Evolutionary conservation across 176 grass and related monocot species (phyloP).

Genomic region (Bolboschoenus planiculmis): DNA sequence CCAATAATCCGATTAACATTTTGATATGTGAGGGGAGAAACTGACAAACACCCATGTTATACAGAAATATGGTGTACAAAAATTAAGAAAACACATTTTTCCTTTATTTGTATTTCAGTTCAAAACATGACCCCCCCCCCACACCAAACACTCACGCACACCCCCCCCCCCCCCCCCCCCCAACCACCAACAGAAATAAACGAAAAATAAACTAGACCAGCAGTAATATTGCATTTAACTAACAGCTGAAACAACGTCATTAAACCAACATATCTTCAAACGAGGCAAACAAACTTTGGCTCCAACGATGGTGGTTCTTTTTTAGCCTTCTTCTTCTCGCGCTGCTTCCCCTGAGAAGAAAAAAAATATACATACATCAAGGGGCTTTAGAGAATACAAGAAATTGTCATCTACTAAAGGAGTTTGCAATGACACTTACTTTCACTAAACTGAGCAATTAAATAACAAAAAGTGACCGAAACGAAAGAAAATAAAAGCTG

Average conservation of each 20-base stretch:
- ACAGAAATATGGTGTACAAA: neutral
- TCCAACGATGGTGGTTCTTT: slow-evolving; percentile 49
- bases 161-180: neutral
- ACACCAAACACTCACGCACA: too few species aligned
- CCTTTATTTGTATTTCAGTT: neutral
- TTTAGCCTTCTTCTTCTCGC: slow-evolving; percentile 64
- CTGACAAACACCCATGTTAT: neutral
- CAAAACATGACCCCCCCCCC: neutral
- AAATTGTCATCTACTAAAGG: neutral
- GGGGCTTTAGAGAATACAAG: neutral
- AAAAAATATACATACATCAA: neutral
- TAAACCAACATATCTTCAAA: slow-evolving; percentile 28
- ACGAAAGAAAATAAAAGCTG: neutral
- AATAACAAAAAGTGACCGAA: neutral
- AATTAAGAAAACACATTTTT: neutral
- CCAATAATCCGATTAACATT: neutral
- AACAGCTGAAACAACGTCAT: neutral
- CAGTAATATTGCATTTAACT: neutral
- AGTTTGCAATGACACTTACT: neutral
- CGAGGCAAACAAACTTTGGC: slow-evolving; percentile 37
- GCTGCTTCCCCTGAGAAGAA: slow-evolving; percentile 43
- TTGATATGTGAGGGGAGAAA: neutral
- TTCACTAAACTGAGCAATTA: neutral
- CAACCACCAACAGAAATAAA: neutral
- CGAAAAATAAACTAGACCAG: neutral